Percentiles rank a stretch among this genome's conserved stretches.
phyloP scores from a whole-genome alignment of 2,329 filamentous ascomycete genomes.

The Hypoxylon sp. region DNA sequence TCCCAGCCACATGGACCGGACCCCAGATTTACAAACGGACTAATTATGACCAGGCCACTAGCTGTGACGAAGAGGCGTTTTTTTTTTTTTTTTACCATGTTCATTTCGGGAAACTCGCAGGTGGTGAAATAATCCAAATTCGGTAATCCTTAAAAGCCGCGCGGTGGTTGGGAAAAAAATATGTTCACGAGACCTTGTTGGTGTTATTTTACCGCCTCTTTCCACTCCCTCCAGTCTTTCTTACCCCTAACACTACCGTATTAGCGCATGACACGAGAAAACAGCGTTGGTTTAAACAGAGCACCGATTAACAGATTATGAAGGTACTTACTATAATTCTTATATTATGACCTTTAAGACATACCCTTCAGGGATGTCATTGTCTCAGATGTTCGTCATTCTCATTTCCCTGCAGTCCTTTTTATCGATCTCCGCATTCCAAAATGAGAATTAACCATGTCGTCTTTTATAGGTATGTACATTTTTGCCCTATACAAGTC shows the following conservation, averaged over 20 bases:
- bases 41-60: conserved; percentile 38
- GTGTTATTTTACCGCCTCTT: conserved; percentile 21
- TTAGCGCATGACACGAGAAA: conserved; percentile 29
- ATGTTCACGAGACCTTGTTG: conserved; percentile 17
- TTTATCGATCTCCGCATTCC: conserved; percentile 37
- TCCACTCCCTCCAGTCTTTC: conserved; percentile 7
- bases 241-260: conserved; percentile 7
- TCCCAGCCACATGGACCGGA: conserved; percentile 41
- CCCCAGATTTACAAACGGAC: conserved; percentile 42
- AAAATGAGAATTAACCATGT: conserved; percentile 30
- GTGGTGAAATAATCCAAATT: conserved; percentile 24
- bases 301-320: conserved; percentile 28
- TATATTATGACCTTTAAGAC: conserved; percentile 32
- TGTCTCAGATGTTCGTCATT: conserved; percentile 46
- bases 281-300: conserved; percentile 21
- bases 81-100: background rate
- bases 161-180: conserved; percentile 14
- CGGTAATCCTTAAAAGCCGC: conserved; percentile 16
- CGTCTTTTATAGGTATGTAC: conserved; percentile 24
- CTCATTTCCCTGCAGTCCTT: conserved; percentile 27
- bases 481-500: conserved; percentile 22
- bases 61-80: conserved; percentile 35
- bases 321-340: conserved; percentile 31
- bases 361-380: conserved; percentile 36
- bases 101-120: conserved; percentile 26